Base-by-base conservation (phyloP, 1,284 basidiomycete genomes). In the Takashimella tepidaria region DNA sequence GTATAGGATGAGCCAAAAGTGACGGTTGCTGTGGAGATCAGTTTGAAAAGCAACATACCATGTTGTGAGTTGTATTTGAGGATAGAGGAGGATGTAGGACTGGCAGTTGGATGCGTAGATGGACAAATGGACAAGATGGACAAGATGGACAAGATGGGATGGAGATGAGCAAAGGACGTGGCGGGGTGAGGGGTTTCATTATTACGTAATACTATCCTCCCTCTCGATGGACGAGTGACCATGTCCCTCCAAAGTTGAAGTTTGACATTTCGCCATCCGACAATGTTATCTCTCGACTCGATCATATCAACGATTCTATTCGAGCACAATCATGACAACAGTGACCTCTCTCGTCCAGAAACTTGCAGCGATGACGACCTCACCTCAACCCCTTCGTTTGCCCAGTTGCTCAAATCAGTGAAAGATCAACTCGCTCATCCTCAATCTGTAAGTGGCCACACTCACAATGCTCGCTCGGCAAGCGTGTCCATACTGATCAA, bases 301-400 rank as follows among this genome's bases (percentile, higher is more conserved):
- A 71, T 75, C 42, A 50, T 69, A 12, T 53, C 57, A 20, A 69
- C 67, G 40, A 70, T 67, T 10, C 47, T 69, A 1, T 47, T 60
- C 4, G 72, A 75, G 57, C 67, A 69, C 47, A 70, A 70, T 24
- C 31, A 37, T 8, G 31, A 37, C 31, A 37, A 37, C 31, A 37
- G 16, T 16, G 31, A 37, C 10, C 31, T 8, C 31, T 37, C 31
- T 37, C 31, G 16, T 37, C 16, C 31, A 37, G 16, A 16, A 37
- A n/a, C n/a, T n/a, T n/a, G n/a, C n/a, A n/a, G n/a, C n/a, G n/a
- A n/a, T n/a, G n/a, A n/a, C n/a, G n/a, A n/a, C n/a, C n/a, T n/a
- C n/a, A n/a, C n/a, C n/a, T n/a, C n/a, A n/a, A n/a, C n/a, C n/a
- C n/a, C n/a, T n/a, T 37, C 31, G 16, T 8, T 16, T 16, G 31